phyloP scores from a whole-genome alignment of 1,284 basidiomycete genomes.

The Ustilago shanxiensis region DNA sequence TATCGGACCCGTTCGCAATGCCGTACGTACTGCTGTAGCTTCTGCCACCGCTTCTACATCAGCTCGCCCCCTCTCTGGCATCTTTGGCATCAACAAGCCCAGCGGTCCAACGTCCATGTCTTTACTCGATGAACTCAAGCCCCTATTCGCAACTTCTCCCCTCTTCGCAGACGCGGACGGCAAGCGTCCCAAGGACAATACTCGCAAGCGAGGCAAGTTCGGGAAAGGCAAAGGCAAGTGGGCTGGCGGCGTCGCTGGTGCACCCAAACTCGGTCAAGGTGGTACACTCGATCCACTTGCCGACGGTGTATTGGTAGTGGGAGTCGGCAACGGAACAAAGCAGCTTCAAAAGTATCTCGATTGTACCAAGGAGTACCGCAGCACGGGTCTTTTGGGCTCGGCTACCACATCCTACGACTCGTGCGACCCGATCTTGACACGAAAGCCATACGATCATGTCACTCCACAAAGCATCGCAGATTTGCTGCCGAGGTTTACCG shows the following conservation, averaged over 20 bases:
- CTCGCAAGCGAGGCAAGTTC: constrained; percentile 44
- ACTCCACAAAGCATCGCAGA: constrained; percentile 75
- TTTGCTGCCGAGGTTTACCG: constrained; percentile 82
- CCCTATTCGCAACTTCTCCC: constrained; percentile 80
- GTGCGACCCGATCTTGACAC: constrained; percentile 74
- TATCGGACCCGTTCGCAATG: constrained; percentile 31
- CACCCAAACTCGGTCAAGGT: constrained; percentile 85
- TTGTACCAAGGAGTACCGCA: constrained; percentile 88
- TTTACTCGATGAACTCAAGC: constrained; percentile 86
- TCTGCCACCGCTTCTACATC: constrained; percentile 34
- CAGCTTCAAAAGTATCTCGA: constrained; percentile 85
- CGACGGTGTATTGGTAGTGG: constrained; percentile 89
- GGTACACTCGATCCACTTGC: constrained; percentile 97
- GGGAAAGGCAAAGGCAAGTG: constrained; percentile 50
- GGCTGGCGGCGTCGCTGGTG: constrained; percentile 45
- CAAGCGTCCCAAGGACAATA: constrained; percentile 73
- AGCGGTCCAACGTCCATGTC: constrained; percentile 92
- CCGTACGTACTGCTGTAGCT: constrained; percentile 19
- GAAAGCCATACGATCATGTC: constrained; percentile 84
- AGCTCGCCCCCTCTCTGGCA: constrained; percentile 78
- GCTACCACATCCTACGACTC: constrained; percentile 96
- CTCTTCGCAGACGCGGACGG: constrained; percentile 75
- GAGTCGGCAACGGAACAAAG: constrained; percentile 91
- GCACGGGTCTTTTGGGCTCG: constrained; percentile 90
- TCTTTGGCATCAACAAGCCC: constrained; percentile 87